Conservation (phyloP, 768 basidiomycete species). For the Dioszegia crocea region DNA sequence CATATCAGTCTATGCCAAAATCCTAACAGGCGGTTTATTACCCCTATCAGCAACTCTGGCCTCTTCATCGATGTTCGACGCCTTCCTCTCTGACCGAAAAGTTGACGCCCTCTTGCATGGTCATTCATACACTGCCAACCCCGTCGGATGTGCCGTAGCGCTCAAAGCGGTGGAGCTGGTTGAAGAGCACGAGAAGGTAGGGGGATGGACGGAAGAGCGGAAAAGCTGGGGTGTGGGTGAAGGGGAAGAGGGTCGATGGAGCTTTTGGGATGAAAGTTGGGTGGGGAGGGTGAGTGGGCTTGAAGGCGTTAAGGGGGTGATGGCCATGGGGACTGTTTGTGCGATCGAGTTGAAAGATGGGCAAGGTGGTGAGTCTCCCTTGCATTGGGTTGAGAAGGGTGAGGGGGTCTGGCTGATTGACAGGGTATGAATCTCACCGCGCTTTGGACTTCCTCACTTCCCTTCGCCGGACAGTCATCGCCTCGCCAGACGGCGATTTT, state of each 20-base stretch:
- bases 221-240: conserved; percentile 56
- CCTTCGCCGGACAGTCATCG: conserved; percentile 51
- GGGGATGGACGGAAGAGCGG: conserved; percentile 60
- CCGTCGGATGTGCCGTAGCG: conserved; percentile 88
- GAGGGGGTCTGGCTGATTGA: not conserved
- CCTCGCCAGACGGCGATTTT: conserved; percentile 37
- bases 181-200: conserved; percentile 52
- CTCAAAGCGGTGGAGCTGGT: conserved; percentile 69
- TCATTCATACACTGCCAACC: conserved; percentile 92
- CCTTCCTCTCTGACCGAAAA: conserved; percentile 72
- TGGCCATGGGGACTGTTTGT: conserved; percentile 83
- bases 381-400: not conserved
- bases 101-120: conserved; percentile 86
- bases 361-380: conserved; percentile 15
- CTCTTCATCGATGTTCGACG: conserved; percentile 69
- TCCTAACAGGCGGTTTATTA: conserved; percentile 85
- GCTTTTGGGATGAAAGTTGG: conserved; percentile 79
- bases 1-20: conserved; percentile 86
- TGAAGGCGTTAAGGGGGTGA: conserved; percentile 62
- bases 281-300: conserved; percentile 61
- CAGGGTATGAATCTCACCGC: conserved; percentile 60
- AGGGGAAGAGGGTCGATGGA: conserved; percentile 59
- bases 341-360: conserved; percentile 66
- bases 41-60: conserved; percentile 84
- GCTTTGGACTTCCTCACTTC: conserved; percentile 62